These are phyloP conservation scores for Quercus berberidifolia DNA, from an alignment of 306 rosid species.

Conservation along the genomic window DNA sequence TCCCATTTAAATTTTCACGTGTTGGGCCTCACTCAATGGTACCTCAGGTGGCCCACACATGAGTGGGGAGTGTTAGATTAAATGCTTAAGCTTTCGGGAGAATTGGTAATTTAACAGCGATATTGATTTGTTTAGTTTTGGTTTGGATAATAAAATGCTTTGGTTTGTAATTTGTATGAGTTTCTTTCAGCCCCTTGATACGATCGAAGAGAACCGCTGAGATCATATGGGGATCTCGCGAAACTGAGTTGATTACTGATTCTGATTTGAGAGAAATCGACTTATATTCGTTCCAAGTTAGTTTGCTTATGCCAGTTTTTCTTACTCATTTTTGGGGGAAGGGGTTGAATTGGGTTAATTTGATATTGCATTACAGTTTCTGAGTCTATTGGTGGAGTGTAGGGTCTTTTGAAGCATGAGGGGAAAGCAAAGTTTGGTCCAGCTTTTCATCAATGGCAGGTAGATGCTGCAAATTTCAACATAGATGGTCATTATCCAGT, in stretches of 20 bases:
- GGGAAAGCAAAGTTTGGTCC: slow-evolving; percentile 76
- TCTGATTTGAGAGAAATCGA: slow-evolving; percentile 78
- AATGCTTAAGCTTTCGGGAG: too few relatives aligned
- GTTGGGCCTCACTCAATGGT: too few relatives aligned
- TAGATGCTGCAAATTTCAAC: slow-evolving; percentile 70
- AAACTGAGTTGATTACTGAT: slow-evolving; percentile 51
- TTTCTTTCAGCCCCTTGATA: slow-evolving; percentile 55
- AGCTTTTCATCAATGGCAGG: slow-evolving; percentile 80
- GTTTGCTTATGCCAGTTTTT: neutral
- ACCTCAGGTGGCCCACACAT: too few relatives aligned
- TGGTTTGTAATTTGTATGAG: neutral
- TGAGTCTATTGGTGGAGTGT: slow-evolving; percentile 22
- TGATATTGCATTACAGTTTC: slow-evolving; percentile 3
- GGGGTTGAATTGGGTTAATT: neutral
- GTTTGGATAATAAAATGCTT: neutral
- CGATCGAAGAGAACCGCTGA: slow-evolving; percentile 89
- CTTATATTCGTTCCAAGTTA: slow-evolving; percentile 90
- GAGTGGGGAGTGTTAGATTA: too few relatives aligned
- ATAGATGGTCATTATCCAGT: slow-evolving; percentile 95
- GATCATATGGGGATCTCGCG: slow-evolving; percentile 76
- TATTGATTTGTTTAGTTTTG: too few relatives aligned
- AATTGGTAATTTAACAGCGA: too few relatives aligned
- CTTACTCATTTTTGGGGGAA: neutral
- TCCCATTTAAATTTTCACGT: too few relatives aligned
- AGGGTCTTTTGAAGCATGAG: slow-evolving; percentile 89